phyloP scores from a whole-genome alignment of 805 yeast species.

The Kodamaea sagamina region DNA sequence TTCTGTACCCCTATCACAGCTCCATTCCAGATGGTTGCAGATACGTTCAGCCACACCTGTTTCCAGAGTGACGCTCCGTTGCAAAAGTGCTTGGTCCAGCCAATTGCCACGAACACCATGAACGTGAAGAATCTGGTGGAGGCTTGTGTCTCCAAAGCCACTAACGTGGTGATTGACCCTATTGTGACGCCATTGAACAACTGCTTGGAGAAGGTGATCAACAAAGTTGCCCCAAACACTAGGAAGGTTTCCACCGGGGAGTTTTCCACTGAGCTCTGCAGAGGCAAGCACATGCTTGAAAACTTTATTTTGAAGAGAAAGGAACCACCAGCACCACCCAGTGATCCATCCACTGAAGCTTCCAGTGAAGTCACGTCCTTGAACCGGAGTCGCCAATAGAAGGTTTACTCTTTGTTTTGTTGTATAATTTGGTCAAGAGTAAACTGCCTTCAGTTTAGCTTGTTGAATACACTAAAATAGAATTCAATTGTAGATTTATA shows the following conservation, averaged over 20 bases:
- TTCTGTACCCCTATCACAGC: constrained; percentile 48
- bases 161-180: constrained; percentile 58
- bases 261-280: constrained; percentile 57
- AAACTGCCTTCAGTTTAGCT: not conserved
- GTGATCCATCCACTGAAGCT: too few species aligned
- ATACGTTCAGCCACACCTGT: constrained; percentile 16
- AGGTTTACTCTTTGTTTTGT: constrained; percentile 1
- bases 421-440: constrained; percentile 2
- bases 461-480: not conserved
- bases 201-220: constrained; percentile 47
- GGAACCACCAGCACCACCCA: not conserved
- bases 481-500: constrained; percentile 13
- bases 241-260: constrained; percentile 43
- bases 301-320: constrained; percentile 42
- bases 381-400: not conserved
- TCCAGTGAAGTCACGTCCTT: too few species aligned
- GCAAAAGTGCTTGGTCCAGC: constrained; percentile 32
- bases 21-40: constrained; percentile 49
- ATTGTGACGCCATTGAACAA: constrained; percentile 62
- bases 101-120: constrained; percentile 50
- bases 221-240: constrained; percentile 49
- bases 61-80: not conserved
- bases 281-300: constrained; percentile 45
- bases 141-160: constrained; percentile 46
- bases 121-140: constrained; percentile 53